phyloP scores from a whole-genome alignment of 495 filamentous ascomycete species.

The Xylaria telfairii region DNA sequence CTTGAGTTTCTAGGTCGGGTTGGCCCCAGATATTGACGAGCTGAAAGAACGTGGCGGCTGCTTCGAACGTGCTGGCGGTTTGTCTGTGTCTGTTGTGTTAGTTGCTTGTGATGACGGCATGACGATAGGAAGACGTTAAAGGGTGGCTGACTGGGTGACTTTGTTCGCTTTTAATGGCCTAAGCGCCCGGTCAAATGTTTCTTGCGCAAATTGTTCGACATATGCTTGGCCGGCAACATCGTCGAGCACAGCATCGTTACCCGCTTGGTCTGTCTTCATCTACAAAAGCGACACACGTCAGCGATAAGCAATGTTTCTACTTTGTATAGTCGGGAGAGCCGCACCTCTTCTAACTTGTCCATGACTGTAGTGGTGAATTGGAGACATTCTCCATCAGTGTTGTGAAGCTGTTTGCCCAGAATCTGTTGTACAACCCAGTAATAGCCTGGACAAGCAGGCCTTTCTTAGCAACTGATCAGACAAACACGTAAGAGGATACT shows the following conservation, averaged over 20 bases:
- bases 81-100: conserved; percentile 59
- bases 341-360: conserved; percentile 87
- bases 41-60: conserved; percentile 90
- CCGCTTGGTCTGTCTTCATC: conserved; percentile 66
- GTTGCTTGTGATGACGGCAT: background rate
- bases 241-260: conserved; percentile 73
- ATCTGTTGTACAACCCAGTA: conserved; percentile 95
- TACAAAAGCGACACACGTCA: conserved; percentile 36
- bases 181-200: conserved; percentile 85
- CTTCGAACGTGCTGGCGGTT: conserved; percentile 92
- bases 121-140: background rate
- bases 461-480: background rate
- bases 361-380: conserved; percentile 81
- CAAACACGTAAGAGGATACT: conserved; percentile 37
- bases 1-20: conserved; percentile 74
- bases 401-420: conserved; percentile 78
- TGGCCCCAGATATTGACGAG: conserved; percentile 82
- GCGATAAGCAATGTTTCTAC: background rate
- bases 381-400: conserved; percentile 72
- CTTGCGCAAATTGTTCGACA: conserved; percentile 89
- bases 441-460: conserved; percentile 63
- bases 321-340: conserved; percentile 23
- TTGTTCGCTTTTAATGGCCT: conserved; percentile 81
- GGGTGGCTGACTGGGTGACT: conserved; percentile 66
- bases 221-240: conserved; percentile 86